Percentiles rank a stretch among this genome's conserved stretches.
phyloP scores from a whole-genome alignment of 192 early-diverging fungal genomes.

The Bifiguratus adelaidae region DNA sequence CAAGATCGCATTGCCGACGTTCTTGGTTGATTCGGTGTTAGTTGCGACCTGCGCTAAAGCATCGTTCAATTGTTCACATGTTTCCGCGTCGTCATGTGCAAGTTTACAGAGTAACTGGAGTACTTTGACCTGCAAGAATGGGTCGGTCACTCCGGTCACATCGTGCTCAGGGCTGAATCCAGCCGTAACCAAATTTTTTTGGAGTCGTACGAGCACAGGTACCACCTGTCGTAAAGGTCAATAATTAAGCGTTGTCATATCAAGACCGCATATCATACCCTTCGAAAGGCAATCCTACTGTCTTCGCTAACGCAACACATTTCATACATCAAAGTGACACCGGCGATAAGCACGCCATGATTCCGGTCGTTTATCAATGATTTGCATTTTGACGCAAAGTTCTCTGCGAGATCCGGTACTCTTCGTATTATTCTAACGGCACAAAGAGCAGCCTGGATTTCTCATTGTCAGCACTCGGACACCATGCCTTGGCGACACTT shows the following conservation, averaged over 20 bases:
- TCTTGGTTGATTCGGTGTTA: slow-evolving; percentile 87
- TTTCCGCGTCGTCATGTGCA: slow-evolving; percentile 67
- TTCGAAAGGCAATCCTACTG: slow-evolving; percentile 59
- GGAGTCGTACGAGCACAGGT: slow-evolving; percentile 73
- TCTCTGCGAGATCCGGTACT: slow-evolving; percentile 85
- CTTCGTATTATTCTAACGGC: slow-evolving; percentile 86
- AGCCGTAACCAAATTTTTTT: slow-evolving; percentile 78
- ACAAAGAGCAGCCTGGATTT: slow-evolving; percentile 72
- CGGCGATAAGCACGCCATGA: slow-evolving; percentile 91
- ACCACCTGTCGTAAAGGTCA: slow-evolving; percentile 60
- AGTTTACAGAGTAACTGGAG: slow-evolving; percentile 82
- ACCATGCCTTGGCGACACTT: not conserved
- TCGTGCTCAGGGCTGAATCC: slow-evolving; percentile 92
- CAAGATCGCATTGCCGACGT: slow-evolving; percentile 94
- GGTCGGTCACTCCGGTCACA: slow-evolving; percentile 93
- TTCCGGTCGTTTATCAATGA: slow-evolving; percentile 82
- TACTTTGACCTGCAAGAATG: slow-evolving; percentile 94
- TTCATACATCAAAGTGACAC: slow-evolving; percentile 79
- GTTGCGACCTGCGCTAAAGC: slow-evolving; percentile 95
- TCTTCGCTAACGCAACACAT: slow-evolving; percentile 70
- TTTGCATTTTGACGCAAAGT: slow-evolving; percentile 66
- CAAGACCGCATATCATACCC: slow-evolving; percentile 21
- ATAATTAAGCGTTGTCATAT: not conserved
- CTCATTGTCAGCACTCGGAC: not conserved
- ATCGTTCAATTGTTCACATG: slow-evolving; percentile 93